A percentile compares a stretch with the other conserved stretches of the same genome.
These are phyloP conservation scores for Chamaecyparis obtusa DNA, from an alignment of 75 land plant genomes.

Conservation along the genomic window DNA sequence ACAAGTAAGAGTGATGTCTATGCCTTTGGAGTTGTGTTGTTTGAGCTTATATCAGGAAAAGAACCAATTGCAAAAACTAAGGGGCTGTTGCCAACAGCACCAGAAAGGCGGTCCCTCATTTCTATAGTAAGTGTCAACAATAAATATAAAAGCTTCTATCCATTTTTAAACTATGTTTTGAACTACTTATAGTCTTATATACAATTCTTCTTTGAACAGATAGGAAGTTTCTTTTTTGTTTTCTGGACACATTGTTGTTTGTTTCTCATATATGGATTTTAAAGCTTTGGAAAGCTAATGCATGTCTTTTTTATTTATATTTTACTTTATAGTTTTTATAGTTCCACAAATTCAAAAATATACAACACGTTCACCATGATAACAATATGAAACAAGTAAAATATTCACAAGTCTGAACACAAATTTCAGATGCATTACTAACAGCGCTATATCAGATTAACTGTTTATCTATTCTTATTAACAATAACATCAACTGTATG, in stretches of 20 bases:
- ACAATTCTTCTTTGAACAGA: background rate
- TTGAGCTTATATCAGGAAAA: slow-evolving; percentile 77
- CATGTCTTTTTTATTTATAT: background rate
- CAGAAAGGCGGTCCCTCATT: slow-evolving; percentile 74
- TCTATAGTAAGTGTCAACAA: slow-evolving; percentile 58
- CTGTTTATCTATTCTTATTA: background rate
- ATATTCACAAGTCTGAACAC: background rate
- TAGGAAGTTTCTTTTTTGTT: background rate
- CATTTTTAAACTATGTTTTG: background rate
- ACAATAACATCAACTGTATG: background rate
- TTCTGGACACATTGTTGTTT: background rate
- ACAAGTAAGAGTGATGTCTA: slow-evolving; percentile 82
- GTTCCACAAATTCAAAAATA: background rate
- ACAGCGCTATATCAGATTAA: background rate
- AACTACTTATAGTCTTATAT: background rate
- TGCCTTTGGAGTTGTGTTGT: slow-evolving; percentile 90
- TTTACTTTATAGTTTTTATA: background rate
- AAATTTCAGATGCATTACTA: background rate
- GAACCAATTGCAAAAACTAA: slow-evolving; percentile 64
- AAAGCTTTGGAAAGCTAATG: background rate
- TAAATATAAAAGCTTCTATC: background rate
- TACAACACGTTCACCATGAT: background rate
- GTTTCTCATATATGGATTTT: background rate
- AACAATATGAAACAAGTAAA: no score
- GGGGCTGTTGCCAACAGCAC: slow-evolving; percentile 28